phyloP scores from a whole-genome alignment of 306 rosid genomes.

The Sindora glabra region DNA sequence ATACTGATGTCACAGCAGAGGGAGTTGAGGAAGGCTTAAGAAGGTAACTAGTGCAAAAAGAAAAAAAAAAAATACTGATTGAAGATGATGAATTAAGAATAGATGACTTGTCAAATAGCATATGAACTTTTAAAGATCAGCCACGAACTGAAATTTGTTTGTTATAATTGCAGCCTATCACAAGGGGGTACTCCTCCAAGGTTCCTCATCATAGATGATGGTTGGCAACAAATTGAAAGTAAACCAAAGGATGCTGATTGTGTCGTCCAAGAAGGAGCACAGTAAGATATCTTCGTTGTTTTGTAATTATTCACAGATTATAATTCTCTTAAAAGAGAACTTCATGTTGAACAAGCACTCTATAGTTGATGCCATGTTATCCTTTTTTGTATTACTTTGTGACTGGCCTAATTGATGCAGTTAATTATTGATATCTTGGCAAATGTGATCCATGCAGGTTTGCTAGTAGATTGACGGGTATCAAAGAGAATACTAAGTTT shows the following conservation, averaged over 20 bases:
- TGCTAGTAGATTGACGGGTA: conserved; percentile 82
- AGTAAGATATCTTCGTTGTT: conserved; percentile 42
- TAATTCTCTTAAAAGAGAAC: too few species aligned
- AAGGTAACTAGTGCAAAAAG: conserved; percentile 42
- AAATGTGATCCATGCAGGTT: conserved; percentile 47
- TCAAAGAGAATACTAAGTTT: conserved; percentile 77
- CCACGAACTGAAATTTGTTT: conserved; percentile 8
- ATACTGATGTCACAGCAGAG: conserved; percentile 94
- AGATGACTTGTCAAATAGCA: neutral
- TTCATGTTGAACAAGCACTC: too few species aligned
- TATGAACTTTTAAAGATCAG: neutral
- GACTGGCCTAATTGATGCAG: too few species aligned
- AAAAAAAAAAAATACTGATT: too few species aligned
- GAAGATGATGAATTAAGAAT: neutral
- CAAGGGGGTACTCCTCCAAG: conserved; percentile 83
- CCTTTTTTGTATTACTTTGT: too few species aligned
- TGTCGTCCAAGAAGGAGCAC: conserved; percentile 94
- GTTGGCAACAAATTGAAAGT: conserved; percentile 95
- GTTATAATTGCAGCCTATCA: conserved; percentile 51
- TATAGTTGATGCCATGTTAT: too few species aligned
- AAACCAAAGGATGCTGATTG: conserved; percentile 44
- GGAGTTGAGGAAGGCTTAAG: conserved; percentile 80
- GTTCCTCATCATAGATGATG: conserved; percentile 90
- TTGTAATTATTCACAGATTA: neutral
- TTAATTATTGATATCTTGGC: conserved; percentile 10